Evolutionary conservation across 176 grass and related monocot species (phyloP).

Genomic region (Musa beccarii): DNA sequence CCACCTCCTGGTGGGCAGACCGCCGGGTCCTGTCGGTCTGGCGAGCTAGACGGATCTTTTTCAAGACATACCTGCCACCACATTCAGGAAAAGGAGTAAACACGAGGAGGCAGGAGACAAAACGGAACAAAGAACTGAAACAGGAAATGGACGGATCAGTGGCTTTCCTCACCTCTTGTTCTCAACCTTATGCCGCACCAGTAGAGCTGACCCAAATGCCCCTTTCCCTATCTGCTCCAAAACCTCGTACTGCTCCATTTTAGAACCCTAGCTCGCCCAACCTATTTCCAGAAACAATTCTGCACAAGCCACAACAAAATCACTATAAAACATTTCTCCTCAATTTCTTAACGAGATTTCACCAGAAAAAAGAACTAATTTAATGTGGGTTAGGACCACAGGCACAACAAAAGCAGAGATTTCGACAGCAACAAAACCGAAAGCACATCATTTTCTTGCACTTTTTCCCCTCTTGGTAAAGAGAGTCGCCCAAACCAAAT

Average conservation of each 20-base stretch:
- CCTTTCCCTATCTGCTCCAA: constrained; percentile 96
- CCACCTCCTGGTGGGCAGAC: constrained; percentile 81
- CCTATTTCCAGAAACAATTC: neutral
- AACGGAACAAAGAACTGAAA: constrained; percentile 3
- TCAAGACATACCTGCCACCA: constrained; percentile 69
- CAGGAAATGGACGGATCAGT: neutral
- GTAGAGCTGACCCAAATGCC: constrained; percentile 79
- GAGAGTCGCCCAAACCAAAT: neutral
- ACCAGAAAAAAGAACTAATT: too few species aligned
- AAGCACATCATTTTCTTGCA: too few species aligned
- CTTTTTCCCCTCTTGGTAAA: neutral
- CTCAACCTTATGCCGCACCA: constrained; percentile 78
- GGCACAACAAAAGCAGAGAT: too few species aligned
- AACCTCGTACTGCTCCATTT: constrained; percentile 91
- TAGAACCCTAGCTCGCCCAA: neutral
- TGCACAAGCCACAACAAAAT: neutral
- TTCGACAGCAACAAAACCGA: too few species aligned
- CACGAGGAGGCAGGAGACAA: neutral
- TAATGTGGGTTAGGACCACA: too few species aligned
- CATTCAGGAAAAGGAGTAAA: neutral
- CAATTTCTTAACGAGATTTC: neutral
- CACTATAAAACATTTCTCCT: neutral
- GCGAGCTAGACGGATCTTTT: constrained; percentile 88
- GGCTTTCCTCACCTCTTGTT: constrained; percentile 58
- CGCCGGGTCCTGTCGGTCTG: constrained; percentile 66